Conservation (phyloP, 805 yeast species). For the Cyberlindnera maritima region DNA sequence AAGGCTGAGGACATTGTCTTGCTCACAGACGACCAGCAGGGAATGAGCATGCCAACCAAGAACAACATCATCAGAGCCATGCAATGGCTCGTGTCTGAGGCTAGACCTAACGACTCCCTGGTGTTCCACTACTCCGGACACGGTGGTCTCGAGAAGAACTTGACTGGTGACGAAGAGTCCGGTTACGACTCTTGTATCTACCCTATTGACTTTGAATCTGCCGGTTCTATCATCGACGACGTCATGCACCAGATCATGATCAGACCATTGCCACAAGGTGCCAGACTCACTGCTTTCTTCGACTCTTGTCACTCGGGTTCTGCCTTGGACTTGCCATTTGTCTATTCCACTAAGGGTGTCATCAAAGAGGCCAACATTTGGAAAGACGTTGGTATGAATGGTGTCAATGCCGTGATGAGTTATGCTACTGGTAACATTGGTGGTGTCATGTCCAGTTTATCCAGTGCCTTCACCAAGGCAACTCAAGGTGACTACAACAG, state of each 20-base stretch:
- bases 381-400: constrained; percentile 64
- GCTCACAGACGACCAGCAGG: constrained; percentile 44
- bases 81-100: constrained; percentile 71
- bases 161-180: constrained; percentile 60
- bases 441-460: constrained; percentile 31
- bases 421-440: constrained; percentile 51
- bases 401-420: constrained; percentile 49
- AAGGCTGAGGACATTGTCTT: constrained; percentile 42
- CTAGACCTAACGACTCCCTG: constrained; percentile 57
- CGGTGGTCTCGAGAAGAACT: constrained; percentile 63
- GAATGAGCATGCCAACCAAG: constrained; percentile 49
- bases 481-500: constrained; percentile 27
- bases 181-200: constrained; percentile 62
- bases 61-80: constrained; percentile 66
- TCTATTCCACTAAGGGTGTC: constrained; percentile 70
- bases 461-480: constrained; percentile 22
- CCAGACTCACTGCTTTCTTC: constrained; percentile 64
- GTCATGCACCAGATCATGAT: constrained; percentile 61
- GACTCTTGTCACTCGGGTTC: constrained; percentile 81
- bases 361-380: constrained; percentile 67
- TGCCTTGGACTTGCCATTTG: constrained; percentile 65
- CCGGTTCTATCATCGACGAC: constrained; percentile 68
- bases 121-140: constrained; percentile 77
- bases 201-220: constrained; percentile 58
- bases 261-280: constrained; percentile 59